phyloP scores from a whole-genome alignment of 2,329 filamentous ascomycete species.

The Xylariales sp. region DNA sequence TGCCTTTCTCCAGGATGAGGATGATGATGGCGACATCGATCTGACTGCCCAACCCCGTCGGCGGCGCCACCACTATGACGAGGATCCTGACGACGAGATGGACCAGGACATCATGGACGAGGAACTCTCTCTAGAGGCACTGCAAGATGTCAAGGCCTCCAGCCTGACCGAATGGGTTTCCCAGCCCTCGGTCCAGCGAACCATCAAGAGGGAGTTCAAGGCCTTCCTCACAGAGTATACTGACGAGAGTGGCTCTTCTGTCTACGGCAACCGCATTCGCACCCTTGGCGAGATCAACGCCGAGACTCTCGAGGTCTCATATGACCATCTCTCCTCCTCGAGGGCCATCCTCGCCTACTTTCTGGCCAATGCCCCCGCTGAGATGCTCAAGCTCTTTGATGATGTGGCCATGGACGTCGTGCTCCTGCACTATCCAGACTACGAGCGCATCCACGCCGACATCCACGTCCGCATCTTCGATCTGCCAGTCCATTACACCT shows the following conservation, averaged over 20 bases:
- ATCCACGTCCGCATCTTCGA: conserved; percentile 97
- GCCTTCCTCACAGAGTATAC: conserved; percentile 95
- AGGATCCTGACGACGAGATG: conserved; percentile 89
- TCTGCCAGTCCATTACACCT: conserved; percentile 88
- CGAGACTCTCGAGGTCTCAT: conserved; percentile 93
- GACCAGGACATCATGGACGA: conserved; percentile 92
- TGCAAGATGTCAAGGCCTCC: conserved; percentile 88
- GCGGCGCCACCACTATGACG: conserved; percentile 85
- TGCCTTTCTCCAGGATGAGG: conserved; percentile 74
- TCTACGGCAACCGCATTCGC: conserved; percentile 90
- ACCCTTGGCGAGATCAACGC: conserved; percentile 97
- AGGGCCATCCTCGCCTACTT: conserved; percentile 96
- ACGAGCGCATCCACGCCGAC: conserved; percentile 94
- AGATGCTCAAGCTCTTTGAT: conserved; percentile 94
- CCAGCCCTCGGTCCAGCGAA: conserved; percentile 81
- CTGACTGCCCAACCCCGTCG: conserved; percentile 80
- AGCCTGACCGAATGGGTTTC: conserved; percentile 95
- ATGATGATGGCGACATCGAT: conserved; percentile 80
- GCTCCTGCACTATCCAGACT: conserved; percentile 92
- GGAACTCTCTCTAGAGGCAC: conserved; percentile 84
- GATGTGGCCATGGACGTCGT: conserved; percentile 96
- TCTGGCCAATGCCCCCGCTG: conserved; percentile 89
- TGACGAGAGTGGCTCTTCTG: conserved; percentile 81
- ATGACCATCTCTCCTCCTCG: conserved; percentile 81
- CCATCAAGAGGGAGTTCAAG: conserved; percentile 95